These are phyloP conservation scores for Vitellaria paradoxa DNA, from an alignment of 179 eudicot species.

Conservation along the genomic window DNA sequence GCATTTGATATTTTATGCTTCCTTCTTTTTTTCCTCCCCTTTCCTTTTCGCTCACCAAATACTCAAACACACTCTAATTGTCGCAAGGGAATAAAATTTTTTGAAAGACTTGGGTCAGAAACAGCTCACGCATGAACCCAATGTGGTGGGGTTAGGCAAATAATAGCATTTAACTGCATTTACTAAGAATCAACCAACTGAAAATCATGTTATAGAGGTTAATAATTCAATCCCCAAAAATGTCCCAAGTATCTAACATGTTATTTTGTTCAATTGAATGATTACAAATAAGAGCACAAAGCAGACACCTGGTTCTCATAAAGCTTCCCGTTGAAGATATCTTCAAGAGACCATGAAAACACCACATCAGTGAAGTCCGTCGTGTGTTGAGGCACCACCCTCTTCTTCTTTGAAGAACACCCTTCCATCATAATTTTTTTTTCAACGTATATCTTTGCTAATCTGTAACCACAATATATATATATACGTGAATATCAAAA, in stretches of 20 bases:
- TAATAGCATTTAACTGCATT: not conserved
- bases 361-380: constrained; percentile 33
- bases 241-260: not conserved
- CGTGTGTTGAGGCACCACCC: too few relatives aligned
- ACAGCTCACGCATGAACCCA: not conserved
- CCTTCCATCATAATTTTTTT: too few relatives aligned
- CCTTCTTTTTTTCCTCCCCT: too few relatives aligned
- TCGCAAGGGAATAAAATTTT: too few relatives aligned
- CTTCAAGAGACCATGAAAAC: constrained; percentile 67
- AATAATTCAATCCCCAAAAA: not conserved
- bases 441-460: too few relatives aligned
- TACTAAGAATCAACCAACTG: not conserved
- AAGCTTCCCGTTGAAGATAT: constrained; percentile 52
- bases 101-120: not conserved
- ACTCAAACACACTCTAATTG: too few relatives aligned
- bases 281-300: not conserved
- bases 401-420: too few relatives aligned
- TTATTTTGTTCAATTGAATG: not conserved
- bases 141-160: not conserved
- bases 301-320: constrained; percentile 47
- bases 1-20: too few relatives aligned
- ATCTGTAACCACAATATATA: too few relatives aligned
- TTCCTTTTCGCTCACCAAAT: too few relatives aligned
- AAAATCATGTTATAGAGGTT: not conserved
- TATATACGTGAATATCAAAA: too few relatives aligned